Percentiles rank a stretch among this genome's conserved stretches.
Evolutionary conservation across 192 early-diverging fungal genomes (phyloP).

Genomic region (Coemansia sp.): DNA sequence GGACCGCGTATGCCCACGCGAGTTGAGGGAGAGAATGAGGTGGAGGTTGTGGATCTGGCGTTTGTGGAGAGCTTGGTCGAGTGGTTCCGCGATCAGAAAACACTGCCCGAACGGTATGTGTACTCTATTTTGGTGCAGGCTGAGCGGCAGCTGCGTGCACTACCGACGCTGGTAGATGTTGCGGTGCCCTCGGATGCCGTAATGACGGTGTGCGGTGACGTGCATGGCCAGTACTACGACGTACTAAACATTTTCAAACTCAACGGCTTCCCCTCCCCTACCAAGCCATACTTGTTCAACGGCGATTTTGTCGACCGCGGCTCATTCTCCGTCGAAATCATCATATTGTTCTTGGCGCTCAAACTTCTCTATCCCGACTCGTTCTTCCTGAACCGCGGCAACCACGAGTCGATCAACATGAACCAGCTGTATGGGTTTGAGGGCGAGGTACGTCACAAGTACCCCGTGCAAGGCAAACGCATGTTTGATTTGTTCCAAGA

Average conservation of each 20-base stretch:
- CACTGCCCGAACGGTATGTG: constrained; percentile 85
- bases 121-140: constrained; percentile 79
- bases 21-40: constrained; percentile 48
- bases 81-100: constrained; percentile 85
- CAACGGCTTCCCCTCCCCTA: constrained; percentile 84
- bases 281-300: constrained; percentile 89
- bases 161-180: constrained; percentile 84
- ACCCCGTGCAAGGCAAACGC: constrained; percentile 63
- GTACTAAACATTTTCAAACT: constrained; percentile 92
- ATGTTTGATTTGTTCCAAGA: constrained; percentile 95
- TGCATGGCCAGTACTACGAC: constrained; percentile 99
- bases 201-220: constrained; percentile 96
- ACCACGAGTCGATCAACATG: constrained; percentile 99
- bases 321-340: constrained; percentile 95
- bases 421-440: constrained; percentile 99
- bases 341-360: constrained; percentile 86
- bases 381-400: constrained; percentile 89
- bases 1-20: constrained; percentile 71
- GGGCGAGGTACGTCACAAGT: constrained; percentile 96
- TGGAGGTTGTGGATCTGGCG: constrained; percentile 68
- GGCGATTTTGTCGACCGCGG: constrained; percentile 99
- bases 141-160: constrained; percentile 70
- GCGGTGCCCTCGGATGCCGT: constrained; percentile 65
- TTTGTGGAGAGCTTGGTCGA: constrained; percentile 80
- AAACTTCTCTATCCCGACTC: constrained; percentile 85